Conservation (phyloP, 768 basidiomycete genomes). For the Daedalea quercina region DNA sequence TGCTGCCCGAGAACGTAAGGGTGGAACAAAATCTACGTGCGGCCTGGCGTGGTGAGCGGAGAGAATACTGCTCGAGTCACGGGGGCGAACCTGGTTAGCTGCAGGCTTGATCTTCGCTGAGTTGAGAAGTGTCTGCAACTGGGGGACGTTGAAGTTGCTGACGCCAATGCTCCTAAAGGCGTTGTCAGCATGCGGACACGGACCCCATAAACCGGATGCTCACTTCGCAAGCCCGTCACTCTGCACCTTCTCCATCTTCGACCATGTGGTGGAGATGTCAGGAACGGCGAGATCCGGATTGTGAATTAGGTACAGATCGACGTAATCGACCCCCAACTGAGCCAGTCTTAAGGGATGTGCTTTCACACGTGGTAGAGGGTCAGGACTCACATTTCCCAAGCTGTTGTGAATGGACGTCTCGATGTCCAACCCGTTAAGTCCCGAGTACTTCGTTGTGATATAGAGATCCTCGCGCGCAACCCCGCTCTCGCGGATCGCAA, state of each 20-base stretch:
- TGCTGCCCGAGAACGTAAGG: slow-evolving; percentile 60
- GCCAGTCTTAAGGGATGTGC: no score
- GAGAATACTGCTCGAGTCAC: not conserved
- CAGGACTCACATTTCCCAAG: slow-evolving; percentile 40
- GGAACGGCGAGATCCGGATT: slow-evolving; percentile 43
- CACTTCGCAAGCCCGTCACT: slow-evolving; percentile 53
- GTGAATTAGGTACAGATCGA: slow-evolving; percentile 72
- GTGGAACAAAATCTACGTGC: slow-evolving; percentile 54
- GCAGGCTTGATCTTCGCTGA: slow-evolving; percentile 57
- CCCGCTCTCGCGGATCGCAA: slow-evolving; percentile 44
- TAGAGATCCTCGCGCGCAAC: slow-evolving; percentile 49
- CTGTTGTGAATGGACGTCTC: slow-evolving; percentile 51
- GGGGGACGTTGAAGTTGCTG: slow-evolving; percentile 54
- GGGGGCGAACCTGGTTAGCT: slow-evolving; percentile 54
- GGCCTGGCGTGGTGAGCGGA: no score
- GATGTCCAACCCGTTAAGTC: slow-evolving; percentile 42
- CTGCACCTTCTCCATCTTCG: slow-evolving; percentile 52
- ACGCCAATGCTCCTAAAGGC: slow-evolving; percentile 59
- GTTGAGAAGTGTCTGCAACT: slow-evolving; percentile 49
- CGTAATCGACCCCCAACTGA: slow-evolving; percentile 56
- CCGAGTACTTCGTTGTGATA: slow-evolving; percentile 64
- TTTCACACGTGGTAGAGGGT: no score
- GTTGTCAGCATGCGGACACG: not conserved
- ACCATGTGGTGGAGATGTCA: slow-evolving; percentile 59
- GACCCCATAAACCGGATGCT: slow-evolving; percentile 3